Conservation (phyloP, 257 asterid species). For the Solanum peruvianum region DNA sequence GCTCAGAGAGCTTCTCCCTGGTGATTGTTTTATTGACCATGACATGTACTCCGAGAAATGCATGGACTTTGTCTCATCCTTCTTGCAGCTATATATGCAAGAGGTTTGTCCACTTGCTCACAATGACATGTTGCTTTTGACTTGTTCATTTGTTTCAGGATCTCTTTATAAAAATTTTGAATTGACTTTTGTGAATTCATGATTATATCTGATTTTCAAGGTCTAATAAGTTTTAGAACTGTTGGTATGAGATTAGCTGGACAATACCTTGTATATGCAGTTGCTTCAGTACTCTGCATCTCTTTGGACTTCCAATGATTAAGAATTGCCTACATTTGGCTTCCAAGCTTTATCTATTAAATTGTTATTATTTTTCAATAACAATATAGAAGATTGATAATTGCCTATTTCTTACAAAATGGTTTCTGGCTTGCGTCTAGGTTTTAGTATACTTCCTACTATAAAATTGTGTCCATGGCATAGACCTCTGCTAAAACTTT, state of each 20-base stretch:
- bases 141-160: not conserved
- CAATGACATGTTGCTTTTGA: not conserved
- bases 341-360: not conserved
- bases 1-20: conserved; percentile 52
- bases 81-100: conserved; percentile 71
- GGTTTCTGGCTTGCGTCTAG: not conserved
- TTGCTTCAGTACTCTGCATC: not conserved
- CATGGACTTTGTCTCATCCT: conserved; percentile 43
- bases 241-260: not conserved
- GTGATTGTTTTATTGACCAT: conserved; percentile 27
- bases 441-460: not conserved
- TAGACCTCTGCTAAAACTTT: not conserved
- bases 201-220: not conserved
- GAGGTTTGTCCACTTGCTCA: conserved; percentile 47
- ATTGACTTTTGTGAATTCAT: not conserved
- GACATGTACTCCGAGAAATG: conserved; percentile 28
- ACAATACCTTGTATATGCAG: not conserved
- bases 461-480: not conserved
- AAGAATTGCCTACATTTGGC: not conserved
- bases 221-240: not conserved
- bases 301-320: not conserved
- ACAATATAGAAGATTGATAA: not conserved
- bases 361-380: not conserved
- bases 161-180: not conserved
- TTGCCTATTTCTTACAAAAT: not conserved